Base-by-base conservation (phyloP, 768 basidiomycete genomes). In the Sutorius australiensis region DNA sequence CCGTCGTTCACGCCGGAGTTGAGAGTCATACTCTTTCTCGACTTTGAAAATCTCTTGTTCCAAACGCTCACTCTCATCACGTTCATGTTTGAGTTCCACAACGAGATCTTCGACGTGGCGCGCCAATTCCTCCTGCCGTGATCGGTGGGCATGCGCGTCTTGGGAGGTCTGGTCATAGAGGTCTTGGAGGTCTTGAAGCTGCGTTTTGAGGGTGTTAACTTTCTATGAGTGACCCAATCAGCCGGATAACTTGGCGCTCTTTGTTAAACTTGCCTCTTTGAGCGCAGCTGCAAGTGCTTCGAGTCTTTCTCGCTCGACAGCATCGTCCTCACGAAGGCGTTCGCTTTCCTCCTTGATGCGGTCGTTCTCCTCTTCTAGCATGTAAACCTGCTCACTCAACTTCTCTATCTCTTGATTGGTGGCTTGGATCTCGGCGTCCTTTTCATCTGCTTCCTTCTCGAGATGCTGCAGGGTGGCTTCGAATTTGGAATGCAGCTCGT, bases 341-440 rank as follows among this genome's bases (percentile, higher is more conserved):
- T 87, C 83, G 46, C 75, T 74, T 43, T 92, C 87, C 60, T 92
- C 89, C 63, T 79, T 83, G 46, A 88, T 66, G 30, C 81, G 76
- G 56, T 95, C 92, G 48, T 85, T 81, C 63, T 93, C 88, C 54
- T 95, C 92, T 65, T 98, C 95, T 1, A 95, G 79, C 40, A 82
- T 73, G 68, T 89, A 93, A 9, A 97, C 80, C 49, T 85, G 82
- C 55, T 90, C 85, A 6, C 90, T 82, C 41, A 95, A 80, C 54
- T 79, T 82, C 64, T 93, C 86, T 21, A 95, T 83, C 39, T 94
- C 87, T 39, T 80, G 73, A 59, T 88, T 89, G 38, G 89, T 76
- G 16, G 77, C 74, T 46, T 86, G 79, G 37, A 93, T 79, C 67
- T 94, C 89, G 2, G 73, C 80, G 46, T 94, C 92, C 70, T 90